Evolutionary conservation across 805 yeast genomes (phyloP).

Genomic region (Starmerella vaccinii): DNA sequence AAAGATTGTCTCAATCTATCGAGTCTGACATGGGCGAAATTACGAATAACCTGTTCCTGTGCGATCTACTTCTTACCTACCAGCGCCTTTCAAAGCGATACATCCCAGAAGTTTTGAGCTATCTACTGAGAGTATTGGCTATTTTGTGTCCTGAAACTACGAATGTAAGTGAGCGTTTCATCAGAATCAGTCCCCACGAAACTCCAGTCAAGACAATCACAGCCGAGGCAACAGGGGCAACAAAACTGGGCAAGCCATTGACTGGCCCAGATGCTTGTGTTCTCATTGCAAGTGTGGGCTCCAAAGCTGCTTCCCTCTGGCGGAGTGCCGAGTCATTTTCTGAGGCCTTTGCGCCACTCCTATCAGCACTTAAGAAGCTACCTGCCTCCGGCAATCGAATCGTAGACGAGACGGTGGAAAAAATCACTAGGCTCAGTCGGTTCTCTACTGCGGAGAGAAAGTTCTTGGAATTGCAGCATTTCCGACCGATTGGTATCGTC

Average conservation of each 20-base stretch:
- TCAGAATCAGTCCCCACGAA: conserved; percentile 5
- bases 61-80: conserved; percentile 55
- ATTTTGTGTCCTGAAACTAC: neutral
- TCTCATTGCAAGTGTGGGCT: conserved; percentile 12
- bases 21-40: conserved; percentile 35
- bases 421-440: conserved; percentile 26
- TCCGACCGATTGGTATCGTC: conserved; percentile 73
- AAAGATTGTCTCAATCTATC: conserved; percentile 49
- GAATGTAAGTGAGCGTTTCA: conserved; percentile 7
- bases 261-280: conserved; percentile 11
- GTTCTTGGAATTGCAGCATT: conserved; percentile 74
- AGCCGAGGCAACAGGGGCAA: neutral
- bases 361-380: conserved; percentile 21
- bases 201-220: neutral
- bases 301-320: conserved; percentile 26
- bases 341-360: conserved; percentile 26
- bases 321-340: conserved; percentile 26
- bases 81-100: conserved; percentile 73
- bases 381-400: conserved; percentile 5
- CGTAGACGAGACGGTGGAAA: conserved; percentile 34
- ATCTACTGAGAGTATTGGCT: conserved; percentile 31
- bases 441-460: conserved; percentile 42
- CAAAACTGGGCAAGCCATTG: neutral
- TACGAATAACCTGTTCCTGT: conserved; percentile 55
- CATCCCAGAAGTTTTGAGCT: conserved; percentile 65